These are phyloP conservation scores for Pisolithus sp. DNA, from an alignment of 768 basidiomycete species.

Conservation along the genomic window DNA sequence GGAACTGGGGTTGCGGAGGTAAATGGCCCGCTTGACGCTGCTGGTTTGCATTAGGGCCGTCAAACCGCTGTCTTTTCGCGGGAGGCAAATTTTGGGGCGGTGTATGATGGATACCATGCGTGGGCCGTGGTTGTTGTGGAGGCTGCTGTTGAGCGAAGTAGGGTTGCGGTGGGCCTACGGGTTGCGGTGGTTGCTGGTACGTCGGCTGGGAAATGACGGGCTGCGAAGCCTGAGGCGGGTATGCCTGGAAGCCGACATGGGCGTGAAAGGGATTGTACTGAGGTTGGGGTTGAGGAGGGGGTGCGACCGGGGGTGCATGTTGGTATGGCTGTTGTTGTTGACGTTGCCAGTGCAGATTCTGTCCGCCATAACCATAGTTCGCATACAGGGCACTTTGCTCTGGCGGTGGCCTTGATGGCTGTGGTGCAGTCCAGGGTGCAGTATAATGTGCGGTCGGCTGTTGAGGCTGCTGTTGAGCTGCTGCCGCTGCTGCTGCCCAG, in stretches of 20 bases:
- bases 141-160: slow-evolving; percentile 34
- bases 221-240: slow-evolving; percentile 57
- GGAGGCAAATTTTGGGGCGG: slow-evolving; percentile 83
- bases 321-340: slow-evolving; percentile 56
- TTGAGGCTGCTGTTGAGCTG: slow-evolving; percentile 40
- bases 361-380: slow-evolving; percentile 85
- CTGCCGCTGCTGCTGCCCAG: slow-evolving; percentile 55
- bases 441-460: slow-evolving; percentile 39
- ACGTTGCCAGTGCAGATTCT: slow-evolving; percentile 54
- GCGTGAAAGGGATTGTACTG: slow-evolving; percentile 77
- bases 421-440: slow-evolving; percentile 61
- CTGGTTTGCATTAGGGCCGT: slow-evolving; percentile 56
- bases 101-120: slow-evolving; percentile 49
- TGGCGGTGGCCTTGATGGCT: slow-evolving; percentile 59
- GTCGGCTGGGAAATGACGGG: slow-evolving; percentile 44
- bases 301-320: slow-evolving; percentile 45
- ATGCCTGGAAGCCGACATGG: slow-evolving; percentile 56
- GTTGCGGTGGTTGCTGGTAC: slow-evolving; percentile 38
- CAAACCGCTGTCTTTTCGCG: slow-evolving; percentile 86
- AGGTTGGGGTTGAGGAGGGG: slow-evolving; percentile 51
- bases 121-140: slow-evolving; percentile 34
- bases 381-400: slow-evolving; percentile 85
- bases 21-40: slow-evolving; percentile 41
- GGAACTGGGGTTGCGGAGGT: slow-evolving; percentile 61
- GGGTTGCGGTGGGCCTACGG: slow-evolving; percentile 36